Evolutionary conservation across 2,329 filamentous ascomycete genomes (phyloP).

Genomic region (Phialemoniopsis sp.): DNA sequence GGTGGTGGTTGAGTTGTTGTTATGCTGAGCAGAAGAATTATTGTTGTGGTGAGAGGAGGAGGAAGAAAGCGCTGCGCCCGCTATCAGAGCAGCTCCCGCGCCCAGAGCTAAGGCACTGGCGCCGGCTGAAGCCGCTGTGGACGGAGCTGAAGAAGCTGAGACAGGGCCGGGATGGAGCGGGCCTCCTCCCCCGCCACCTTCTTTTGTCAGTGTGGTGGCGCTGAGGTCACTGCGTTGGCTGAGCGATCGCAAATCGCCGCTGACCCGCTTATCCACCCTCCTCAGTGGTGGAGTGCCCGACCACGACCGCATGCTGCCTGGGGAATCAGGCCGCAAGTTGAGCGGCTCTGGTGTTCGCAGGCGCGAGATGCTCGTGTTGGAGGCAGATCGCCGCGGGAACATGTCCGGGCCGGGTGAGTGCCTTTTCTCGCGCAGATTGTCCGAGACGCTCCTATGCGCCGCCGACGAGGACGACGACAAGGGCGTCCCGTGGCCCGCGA

Average conservation of each 20-base stretch:
- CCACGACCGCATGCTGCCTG: conserved; percentile 41
- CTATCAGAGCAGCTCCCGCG: conserved; percentile 7
- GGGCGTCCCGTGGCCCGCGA: conserved; percentile 20
- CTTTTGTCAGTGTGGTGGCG: conserved; percentile 6
- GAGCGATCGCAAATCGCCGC: conserved; percentile 71
- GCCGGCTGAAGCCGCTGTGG: conserved; percentile 11
- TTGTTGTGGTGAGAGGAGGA: conserved; percentile 7
- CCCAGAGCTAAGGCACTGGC: conserved; percentile 5
- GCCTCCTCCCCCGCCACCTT: conserved; percentile 34
- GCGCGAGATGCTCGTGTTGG: conserved; percentile 50
- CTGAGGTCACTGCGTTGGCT: conserved; percentile 45
- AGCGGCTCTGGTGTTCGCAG: conserved; percentile 49
- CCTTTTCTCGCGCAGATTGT: conserved; percentile 18
- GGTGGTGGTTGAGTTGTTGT: conserved; percentile 34
- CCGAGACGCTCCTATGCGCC: conserved; percentile 32
- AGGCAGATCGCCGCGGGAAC: conserved; percentile 36
- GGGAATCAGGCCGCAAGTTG: conserved; percentile 58
- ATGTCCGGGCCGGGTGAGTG: conserved; percentile 15
- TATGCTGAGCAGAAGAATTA: conserved; percentile 8
- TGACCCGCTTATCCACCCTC: conserved; percentile 62
- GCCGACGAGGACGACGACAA: conserved; percentile 16
- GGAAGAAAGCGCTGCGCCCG: not conserved
- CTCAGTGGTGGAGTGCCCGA: conserved; percentile 65
- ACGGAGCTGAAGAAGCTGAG: conserved; percentile 10
- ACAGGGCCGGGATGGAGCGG: conserved; percentile 1